These are phyloP conservation scores for Melanomma pulvis-pyrius DNA, from an alignment of 495 filamentous ascomycete species.

Conservation along the genomic window DNA sequence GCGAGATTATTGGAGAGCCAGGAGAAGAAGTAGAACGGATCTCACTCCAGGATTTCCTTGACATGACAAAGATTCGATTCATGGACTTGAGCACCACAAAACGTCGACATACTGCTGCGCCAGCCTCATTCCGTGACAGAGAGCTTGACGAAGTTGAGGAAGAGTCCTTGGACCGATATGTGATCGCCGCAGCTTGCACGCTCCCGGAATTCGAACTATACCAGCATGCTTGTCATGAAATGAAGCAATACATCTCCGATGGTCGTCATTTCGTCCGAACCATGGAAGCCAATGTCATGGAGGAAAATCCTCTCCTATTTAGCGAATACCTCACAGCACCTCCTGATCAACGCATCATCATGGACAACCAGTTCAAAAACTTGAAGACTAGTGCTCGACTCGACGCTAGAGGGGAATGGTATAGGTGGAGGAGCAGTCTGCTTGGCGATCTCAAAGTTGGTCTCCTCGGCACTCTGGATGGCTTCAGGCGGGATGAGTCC, in stretches of 20 bases:
- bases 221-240: slow-evolving; percentile 90
- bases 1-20: slow-evolving; percentile 6
- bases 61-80: slow-evolving; percentile 94
- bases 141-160: slow-evolving; percentile 44
- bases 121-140: slow-evolving; percentile 51
- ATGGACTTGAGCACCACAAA: slow-evolving; percentile 96
- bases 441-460: slow-evolving; percentile 81
- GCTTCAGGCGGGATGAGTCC: slow-evolving; percentile 74
- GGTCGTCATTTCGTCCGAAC: slow-evolving; percentile 83
- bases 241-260: slow-evolving; percentile 93
- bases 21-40: slow-evolving; percentile 60
- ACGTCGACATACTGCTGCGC: slow-evolving; percentile 78
- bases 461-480: slow-evolving; percentile 70
- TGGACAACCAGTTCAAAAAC: slow-evolving; percentile 97
- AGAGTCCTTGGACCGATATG: slow-evolving; percentile 67
- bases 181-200: slow-evolving; percentile 88
- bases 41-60: slow-evolving; percentile 86
- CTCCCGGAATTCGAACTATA: slow-evolving; percentile 92
- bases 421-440: slow-evolving; percentile 93
- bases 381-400: slow-evolving; percentile 89
- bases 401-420: slow-evolving; percentile 93
- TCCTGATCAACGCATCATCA: slow-evolving; percentile 76
- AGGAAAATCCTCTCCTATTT: slow-evolving; percentile 88
- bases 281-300: slow-evolving; percentile 82
- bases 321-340: slow-evolving; percentile 87